phyloP scores from a whole-genome alignment of 2,329 filamentous ascomycete genomes.

The Pseudocercospora vitis region DNA sequence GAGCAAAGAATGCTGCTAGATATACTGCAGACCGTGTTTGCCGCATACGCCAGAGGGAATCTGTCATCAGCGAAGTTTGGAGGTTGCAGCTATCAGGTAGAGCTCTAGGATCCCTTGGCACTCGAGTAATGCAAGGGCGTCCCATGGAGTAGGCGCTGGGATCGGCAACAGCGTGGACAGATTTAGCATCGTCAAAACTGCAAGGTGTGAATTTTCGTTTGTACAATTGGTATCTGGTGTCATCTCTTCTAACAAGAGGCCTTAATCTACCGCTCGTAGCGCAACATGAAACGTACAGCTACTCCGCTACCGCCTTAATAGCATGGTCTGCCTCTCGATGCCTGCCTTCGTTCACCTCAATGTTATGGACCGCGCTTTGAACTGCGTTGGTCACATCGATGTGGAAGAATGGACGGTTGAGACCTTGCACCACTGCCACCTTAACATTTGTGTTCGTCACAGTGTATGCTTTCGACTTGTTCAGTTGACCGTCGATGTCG shows the following conservation, averaged over 20 bases:
- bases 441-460: slow-evolving; percentile 28
- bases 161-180: no score
- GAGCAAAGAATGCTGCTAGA: no score
- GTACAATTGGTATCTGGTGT: not conserved
- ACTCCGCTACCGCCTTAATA: not conserved
- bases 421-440: slow-evolving; percentile 73
- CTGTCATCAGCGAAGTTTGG: no score
- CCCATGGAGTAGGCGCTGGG: no score
- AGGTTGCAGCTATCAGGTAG: no score
- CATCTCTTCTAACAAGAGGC: not conserved
- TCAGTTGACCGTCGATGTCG: slow-evolving; percentile 47
- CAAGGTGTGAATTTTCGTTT: not conserved
- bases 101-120: no score
- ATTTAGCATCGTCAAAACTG: not conserved
- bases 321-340: slow-evolving; percentile 9
- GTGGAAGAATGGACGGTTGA: slow-evolving; percentile 91
- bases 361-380: slow-evolving; percentile 80
- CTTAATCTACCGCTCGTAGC: no score
- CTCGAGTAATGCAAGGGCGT: no score
- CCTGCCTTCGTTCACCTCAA: slow-evolving; percentile 10
- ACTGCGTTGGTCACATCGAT: slow-evolving; percentile 86
- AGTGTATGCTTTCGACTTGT: slow-evolving; percentile 45
- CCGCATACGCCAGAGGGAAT: no score
- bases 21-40: no score
- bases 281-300: no score